Percentiles rank a stretch among this genome's conserved stretches.
These are phyloP conservation scores for Abrus precatorius DNA, from an alignment of 306 rosid genomes.

Conservation along the genomic window DNA sequence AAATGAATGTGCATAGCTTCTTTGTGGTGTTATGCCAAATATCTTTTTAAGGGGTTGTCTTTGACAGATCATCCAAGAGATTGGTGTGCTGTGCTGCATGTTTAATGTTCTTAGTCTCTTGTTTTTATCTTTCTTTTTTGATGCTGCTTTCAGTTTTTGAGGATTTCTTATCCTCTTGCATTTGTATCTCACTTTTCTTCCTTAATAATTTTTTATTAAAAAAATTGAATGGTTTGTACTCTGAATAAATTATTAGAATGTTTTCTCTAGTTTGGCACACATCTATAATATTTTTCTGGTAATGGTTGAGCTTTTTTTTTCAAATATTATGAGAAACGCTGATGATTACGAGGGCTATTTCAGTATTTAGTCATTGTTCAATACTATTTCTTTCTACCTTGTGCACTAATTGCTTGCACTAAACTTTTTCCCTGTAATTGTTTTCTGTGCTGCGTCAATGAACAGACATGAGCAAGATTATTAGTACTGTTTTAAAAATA, in stretches of 20 bases:
- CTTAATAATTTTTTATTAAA: neutral
- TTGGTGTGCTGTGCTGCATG: neutral
- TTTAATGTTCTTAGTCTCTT: neutral
- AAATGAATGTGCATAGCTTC: neutral
- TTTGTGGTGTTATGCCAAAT: neutral
- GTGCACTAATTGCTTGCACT: conserved; percentile 29
- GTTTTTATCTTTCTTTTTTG: neutral
- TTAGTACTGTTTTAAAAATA: conserved; percentile 38
- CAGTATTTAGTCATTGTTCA: conserved; percentile 22
- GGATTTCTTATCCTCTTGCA: neutral
- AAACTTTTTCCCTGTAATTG: conserved; percentile 13
- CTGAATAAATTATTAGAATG: neutral
- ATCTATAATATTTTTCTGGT: neutral
- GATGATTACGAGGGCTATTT: conserved; percentile 26
- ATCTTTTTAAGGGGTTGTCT: neutral
- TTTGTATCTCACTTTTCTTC: neutral
- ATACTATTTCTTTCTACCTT: neutral
- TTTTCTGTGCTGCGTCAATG: conserved; percentile 19
- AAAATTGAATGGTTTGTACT: neutral
- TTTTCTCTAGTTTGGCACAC: conserved; percentile 10
- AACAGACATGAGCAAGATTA: conserved; percentile 29
- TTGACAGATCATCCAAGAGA: conserved; percentile 4
- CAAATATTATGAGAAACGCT: neutral
- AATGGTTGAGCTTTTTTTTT: conserved; percentile 18
- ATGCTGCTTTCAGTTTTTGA: neutral